Conservation (phyloP, 768 basidiomycete genomes). For the Kwoniella mangroviensis region DNA sequence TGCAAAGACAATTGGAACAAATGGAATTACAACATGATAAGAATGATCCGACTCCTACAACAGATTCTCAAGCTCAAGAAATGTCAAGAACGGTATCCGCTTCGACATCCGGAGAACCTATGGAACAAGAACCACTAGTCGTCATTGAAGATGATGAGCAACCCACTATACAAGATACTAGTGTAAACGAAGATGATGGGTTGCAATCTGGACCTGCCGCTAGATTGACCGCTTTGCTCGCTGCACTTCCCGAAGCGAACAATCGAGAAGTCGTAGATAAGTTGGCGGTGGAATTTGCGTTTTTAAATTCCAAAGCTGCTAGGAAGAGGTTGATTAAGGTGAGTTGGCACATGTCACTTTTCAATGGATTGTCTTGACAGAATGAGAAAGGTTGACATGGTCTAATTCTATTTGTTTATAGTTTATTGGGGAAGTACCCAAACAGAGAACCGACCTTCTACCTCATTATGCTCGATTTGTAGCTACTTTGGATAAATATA, state of each 20-base stretch:
- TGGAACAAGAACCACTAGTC: neutral
- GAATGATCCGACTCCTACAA: constrained; percentile 3
- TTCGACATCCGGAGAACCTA: constrained; percentile 17
- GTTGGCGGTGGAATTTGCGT: constrained; percentile 92
- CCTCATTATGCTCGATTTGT: constrained; percentile 91
- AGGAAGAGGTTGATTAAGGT: constrained; percentile 89
- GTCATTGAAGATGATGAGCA: constrained; percentile 13
- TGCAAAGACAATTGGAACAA: constrained; percentile 77
- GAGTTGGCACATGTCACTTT: constrained; percentile 1
- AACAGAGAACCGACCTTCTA: constrained; percentile 83
- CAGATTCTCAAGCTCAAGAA: constrained; percentile 14
- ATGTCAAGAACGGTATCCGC: constrained; percentile 33
- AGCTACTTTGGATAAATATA: constrained; percentile 84
- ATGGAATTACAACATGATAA: constrained; percentile 60
- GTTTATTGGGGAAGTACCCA: constrained; percentile 74
- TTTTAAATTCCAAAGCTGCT: constrained; percentile 94
- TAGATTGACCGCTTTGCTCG: constrained; percentile 83
- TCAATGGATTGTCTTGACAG: constrained; percentile 1
- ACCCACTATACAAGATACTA: constrained; percentile 3
- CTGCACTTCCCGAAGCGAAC: constrained; percentile 90
- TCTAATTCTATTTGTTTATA: constrained; percentile 2
- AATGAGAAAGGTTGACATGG: neutral
- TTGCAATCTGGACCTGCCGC: constrained; percentile 88
- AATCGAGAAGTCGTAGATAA: constrained; percentile 88
- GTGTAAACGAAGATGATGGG: constrained; percentile 60